Base-by-base conservation (phyloP, 306 rosid genomes). In the Sphenostylis stenocarpa region DNA sequence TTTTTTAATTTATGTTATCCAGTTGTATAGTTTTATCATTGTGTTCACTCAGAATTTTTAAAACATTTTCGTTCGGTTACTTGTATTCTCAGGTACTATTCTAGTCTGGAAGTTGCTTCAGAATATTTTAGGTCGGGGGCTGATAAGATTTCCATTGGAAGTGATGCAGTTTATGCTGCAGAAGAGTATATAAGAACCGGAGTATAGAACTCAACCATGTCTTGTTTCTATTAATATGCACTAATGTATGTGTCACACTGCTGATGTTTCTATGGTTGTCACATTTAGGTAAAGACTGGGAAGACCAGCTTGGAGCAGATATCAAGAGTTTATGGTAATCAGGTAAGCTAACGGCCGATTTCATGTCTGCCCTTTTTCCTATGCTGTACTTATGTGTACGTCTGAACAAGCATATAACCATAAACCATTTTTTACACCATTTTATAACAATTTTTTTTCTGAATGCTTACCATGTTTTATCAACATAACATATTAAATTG, bases 51-150 rank as follows among this genome's bases (percentile, higher is more conserved):
- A 19, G 36, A 56, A 4, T 14, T 45, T 72, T 63, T 6, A 23
- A 20, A 44, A 45, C 33, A 0, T 39, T 61, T 62, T 62, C 48
- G 56, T 77, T 56, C n/a, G 11, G 38, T 34, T 34, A 53, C 47
- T 70, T 64, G 65, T 39, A 52, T 76, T 45, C 73, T 39, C 81
- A 92, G 99, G 94, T 83, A 89, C 85, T 90, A 95, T 86, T 87
- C 97, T 84, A 95, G 99, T 84, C 86, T 95, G 91, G 94, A 92
- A 85, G 99, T 95, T 85, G 99, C 97, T 73, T 89, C 97, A 34
- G 99, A 95, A 85, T 95, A 92, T 84, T 95, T 95, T 79, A 90
- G 99, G 84, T 92, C 97, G 52, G 99, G 99, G 24, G 99, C 99
- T 62, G 99, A 95, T 81, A 95, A 95, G 86, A 95, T 95, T 75